Evolutionary conservation across 441 rosid genomes (phyloP).

Genomic region (Breynia disticha): DNA sequence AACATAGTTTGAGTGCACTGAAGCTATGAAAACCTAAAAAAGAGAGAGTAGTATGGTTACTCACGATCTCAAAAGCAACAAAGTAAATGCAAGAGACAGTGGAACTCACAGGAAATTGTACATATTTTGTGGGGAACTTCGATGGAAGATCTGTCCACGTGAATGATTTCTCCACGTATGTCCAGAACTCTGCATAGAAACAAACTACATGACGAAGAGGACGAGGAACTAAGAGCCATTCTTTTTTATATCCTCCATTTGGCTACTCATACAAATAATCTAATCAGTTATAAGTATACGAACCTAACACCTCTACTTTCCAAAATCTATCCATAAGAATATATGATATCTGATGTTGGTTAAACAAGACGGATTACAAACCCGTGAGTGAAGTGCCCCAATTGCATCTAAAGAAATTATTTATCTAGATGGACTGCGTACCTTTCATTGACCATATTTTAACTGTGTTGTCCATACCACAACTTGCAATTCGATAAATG

Average conservation of each 20-base stretch:
- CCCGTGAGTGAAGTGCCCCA: background rate
- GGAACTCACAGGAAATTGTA: slow-evolving; percentile 83
- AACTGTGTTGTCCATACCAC: slow-evolving; percentile 94
- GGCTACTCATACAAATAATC: background rate
- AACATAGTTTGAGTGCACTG: slow-evolving; percentile 83
- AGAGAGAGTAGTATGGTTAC: slow-evolving; percentile 7
- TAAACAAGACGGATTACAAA: background rate
- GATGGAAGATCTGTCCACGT: slow-evolving; percentile 95
- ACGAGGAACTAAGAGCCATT: background rate
- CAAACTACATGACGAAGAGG: background rate
- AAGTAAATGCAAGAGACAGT: slow-evolving; percentile 6
- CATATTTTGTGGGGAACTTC: slow-evolving; percentile 91
- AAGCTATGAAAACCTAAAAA: slow-evolving; percentile 84
- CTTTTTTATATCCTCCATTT: background rate
- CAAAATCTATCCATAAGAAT: background rate
- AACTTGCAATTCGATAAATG: slow-evolving; percentile 71
- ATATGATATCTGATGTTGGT: background rate
- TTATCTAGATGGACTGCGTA: slow-evolving; percentile 10
- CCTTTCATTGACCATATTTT: slow-evolving; percentile 99
- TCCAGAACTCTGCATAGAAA: slow-evolving; percentile 74
- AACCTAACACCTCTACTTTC: background rate
- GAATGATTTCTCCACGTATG: slow-evolving; percentile 87
- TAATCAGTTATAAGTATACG: background rate
- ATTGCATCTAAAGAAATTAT: background rate
- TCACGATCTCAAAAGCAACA: background rate